A percentile compares a stretch with the other conserved stretches of the same genome.
These are phyloP conservation scores for Trichoderma sp. DNA, from an alignment of 2,329 filamentous ascomycete species.

Conservation along the genomic window DNA sequence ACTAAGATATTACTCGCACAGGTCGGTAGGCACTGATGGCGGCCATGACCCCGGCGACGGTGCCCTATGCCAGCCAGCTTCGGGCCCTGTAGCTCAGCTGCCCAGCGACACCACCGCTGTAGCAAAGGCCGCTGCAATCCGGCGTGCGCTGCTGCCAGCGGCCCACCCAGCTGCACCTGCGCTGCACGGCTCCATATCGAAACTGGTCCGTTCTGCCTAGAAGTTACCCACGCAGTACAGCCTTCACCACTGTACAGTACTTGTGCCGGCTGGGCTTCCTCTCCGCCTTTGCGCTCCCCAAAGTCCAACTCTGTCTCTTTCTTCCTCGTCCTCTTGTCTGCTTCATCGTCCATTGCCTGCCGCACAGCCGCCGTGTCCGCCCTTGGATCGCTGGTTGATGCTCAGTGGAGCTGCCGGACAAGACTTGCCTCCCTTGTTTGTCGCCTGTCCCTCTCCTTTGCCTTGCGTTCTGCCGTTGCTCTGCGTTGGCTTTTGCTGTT, in stretches of 20 bases:
- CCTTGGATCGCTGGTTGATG: slow-evolving; percentile 18
- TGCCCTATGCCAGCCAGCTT: background rate
- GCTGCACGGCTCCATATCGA: background rate
- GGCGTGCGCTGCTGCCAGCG: slow-evolving; percentile 2
- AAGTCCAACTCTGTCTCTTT: background rate
- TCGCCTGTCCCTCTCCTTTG: slow-evolving; percentile 8
- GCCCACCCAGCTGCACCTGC: background rate
- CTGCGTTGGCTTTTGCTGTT: slow-evolving; percentile 24
- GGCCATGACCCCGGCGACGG: background rate
- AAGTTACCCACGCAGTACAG: background rate
- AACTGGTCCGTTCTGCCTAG: slow-evolving; percentile 16
- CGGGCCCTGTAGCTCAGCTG: background rate
- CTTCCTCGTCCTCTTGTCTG: background rate
- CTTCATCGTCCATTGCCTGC: slow-evolving; percentile 2
- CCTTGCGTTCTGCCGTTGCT: slow-evolving; percentile 2
- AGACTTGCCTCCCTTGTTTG: slow-evolving; percentile 13
- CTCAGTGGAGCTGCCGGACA: slow-evolving; percentile 20
- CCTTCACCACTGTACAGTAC: background rate
- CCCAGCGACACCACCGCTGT: background rate
- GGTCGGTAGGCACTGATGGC: too few species aligned
- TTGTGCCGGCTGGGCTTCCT: background rate
- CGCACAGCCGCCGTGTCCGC: background rate
- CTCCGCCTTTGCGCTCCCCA: slow-evolving; percentile 4
- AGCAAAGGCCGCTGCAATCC: background rate
- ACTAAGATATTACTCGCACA: background rate